A percentile compares a stretch with the other conserved stretches of the same genome.
phyloP scores from a whole-genome alignment of 371 early-diverging fungal genomes.

The Paraphysoderma sedebokerense region DNA sequence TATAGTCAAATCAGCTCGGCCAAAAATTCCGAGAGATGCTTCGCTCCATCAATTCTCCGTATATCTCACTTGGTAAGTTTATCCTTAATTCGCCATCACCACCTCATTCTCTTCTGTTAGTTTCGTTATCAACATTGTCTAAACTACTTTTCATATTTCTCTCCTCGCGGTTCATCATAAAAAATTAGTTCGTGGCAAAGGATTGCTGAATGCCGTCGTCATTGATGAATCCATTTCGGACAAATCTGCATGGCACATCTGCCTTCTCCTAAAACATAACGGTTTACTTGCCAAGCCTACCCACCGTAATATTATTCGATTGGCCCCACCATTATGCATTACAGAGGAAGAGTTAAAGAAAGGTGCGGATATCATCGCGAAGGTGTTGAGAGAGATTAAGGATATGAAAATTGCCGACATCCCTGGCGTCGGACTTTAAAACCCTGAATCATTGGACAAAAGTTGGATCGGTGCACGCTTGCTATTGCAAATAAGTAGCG shows the following conservation, averaged over 20 bases:
- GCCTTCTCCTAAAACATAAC: conserved; percentile 74
- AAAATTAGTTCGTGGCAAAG: conserved; percentile 81
- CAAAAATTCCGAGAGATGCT: conserved; percentile 62
- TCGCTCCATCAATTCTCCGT: conserved; percentile 48
- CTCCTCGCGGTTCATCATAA: too few species aligned
- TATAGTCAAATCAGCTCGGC: conserved; percentile 57
- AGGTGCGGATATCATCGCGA: conserved; percentile 64
- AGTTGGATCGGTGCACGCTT: too few species aligned
- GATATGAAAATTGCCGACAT: conserved; percentile 16
- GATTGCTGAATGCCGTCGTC: conserved; percentile 89
- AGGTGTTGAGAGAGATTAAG: conserved; percentile 41
- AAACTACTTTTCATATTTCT: too few species aligned
- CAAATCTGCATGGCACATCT: conserved; percentile 92
- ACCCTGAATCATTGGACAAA: too few species aligned
- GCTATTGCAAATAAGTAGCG: too few species aligned
- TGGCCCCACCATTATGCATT: conserved; percentile 88
- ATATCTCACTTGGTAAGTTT: conserved; percentile 37
- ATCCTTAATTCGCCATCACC: too few species aligned
- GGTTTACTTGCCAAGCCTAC: conserved; percentile 95
- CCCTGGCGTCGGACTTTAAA: background rate
- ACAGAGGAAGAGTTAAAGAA: conserved; percentile 68
- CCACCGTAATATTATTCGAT: conserved; percentile 92
- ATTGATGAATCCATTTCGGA: conserved; percentile 67
- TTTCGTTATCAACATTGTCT: too few species aligned
- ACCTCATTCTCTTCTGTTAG: too few species aligned